These are phyloP conservation scores for Triticum timopheevii DNA, from an alignment of 176 grass and related monocot genomes.

Conservation along the genomic window DNA sequence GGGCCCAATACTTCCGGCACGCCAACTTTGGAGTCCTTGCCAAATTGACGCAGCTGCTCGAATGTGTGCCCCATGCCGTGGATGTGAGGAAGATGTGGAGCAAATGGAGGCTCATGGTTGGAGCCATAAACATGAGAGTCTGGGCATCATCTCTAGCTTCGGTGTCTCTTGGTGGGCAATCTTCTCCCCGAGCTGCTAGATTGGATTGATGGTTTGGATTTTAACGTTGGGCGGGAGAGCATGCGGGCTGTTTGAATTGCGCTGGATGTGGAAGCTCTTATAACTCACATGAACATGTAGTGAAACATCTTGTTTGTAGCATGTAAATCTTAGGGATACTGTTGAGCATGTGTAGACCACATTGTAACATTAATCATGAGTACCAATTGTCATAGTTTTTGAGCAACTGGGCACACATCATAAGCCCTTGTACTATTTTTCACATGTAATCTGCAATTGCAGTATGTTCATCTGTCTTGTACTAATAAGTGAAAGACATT, in stretches of 20 bases:
- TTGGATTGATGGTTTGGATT: constrained; percentile 21
- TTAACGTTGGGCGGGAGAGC: neutral
- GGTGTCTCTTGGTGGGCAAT: constrained; percentile 51
- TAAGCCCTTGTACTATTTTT: constrained; percentile 8
- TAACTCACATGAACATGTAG: constrained; percentile 48
- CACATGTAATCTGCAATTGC: constrained; percentile 11
- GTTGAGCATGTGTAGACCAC: constrained; percentile 50
- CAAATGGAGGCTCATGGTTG: constrained; percentile 60
- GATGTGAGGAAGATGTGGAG: constrained; percentile 79
- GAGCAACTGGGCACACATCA: constrained; percentile 21
- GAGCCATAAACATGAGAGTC: constrained; percentile 46
- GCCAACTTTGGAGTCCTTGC: constrained; percentile 60
- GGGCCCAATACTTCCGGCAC: constrained; percentile 49
- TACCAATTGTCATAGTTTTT: constrained; percentile 13
- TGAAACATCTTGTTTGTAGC: constrained; percentile 48
- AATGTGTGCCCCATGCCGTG: constrained; percentile 50
- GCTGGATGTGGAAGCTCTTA: constrained; percentile 34
- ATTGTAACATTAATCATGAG: constrained; percentile 38
- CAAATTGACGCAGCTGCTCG: constrained; percentile 67
- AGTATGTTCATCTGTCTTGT: neutral
- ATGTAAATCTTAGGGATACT: constrained; percentile 57
- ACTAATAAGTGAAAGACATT: neutral
- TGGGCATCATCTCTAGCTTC: constrained; percentile 71
- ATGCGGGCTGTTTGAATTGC: neutral
- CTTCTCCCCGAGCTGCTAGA: constrained; percentile 41